Base-by-base conservation (phyloP, 2,329 filamentous ascomycete species). In the Daldinia sp. region DNA sequence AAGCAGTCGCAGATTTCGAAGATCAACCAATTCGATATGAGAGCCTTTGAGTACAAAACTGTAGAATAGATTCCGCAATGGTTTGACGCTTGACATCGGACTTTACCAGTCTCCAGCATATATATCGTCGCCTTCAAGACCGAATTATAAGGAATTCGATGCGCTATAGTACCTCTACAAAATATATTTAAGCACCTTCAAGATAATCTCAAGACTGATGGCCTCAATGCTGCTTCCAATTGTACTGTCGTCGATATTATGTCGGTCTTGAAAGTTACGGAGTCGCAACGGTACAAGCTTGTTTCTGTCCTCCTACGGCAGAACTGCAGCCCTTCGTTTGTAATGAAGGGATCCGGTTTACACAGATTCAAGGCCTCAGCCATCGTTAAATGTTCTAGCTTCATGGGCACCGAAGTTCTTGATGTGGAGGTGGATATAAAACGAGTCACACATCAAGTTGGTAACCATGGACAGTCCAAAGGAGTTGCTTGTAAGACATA, bases 391-490 rank as follows among this genome's bases (percentile, higher is more conserved):
- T 3, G 4, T 13, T 3, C 3, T 3, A 11, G 13, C 4, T 45
- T 29, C 15, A 5, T 58, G 9, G 37, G 13, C 11, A 17, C 27
- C 7, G 15, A 15, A 11, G 27, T 51, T 21, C 13, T 51, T 11
- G 55, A 58, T n/a, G 47, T 51, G 13, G 1, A 19, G 23, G 45
- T 58, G 10, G 21, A 45, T n/a, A 47, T 47, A 15, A 30, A 7
- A 3, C 4, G n/a, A 17, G 9, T 45, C 10, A 7, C n/a, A n/a
- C n/a, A n/a, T n/a, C n/a, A n/a, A n/a, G n/a, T n/a, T n/a, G n/a
- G n/a, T n/a, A n/a, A n/a, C n/a, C n/a, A n/a, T n/a, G n/a, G n/a
- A n/a, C n/a, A n/a, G n/a, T n/a, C n/a, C n/a, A n/a, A n/a, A n/a
- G n/a, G n/a, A n/a, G n/a, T n/a, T n/a, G n/a, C n/a, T n/a, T n/a